Conservation (phyloP, 345 rosid species). For the Crucihimalaya himalaica region DNA sequence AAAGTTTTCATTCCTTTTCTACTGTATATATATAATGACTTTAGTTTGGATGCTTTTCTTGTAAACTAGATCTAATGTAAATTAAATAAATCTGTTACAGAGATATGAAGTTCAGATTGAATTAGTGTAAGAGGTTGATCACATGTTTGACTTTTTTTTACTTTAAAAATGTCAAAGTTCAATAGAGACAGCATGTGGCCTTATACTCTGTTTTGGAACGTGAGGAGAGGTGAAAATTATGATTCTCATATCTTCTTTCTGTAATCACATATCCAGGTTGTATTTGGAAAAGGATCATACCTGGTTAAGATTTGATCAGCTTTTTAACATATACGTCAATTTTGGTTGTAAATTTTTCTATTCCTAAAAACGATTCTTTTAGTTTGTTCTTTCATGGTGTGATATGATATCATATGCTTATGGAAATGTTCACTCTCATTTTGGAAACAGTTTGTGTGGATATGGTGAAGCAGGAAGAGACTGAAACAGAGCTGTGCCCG, state of each 20-base stretch:
- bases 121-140: constrained; percentile 34
- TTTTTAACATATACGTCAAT: constrained; percentile 17
- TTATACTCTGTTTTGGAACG: constrained; percentile 38
- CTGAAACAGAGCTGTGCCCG: constrained; percentile 19
- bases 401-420: constrained; percentile 29
- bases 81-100: neutral
- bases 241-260: constrained; percentile 28
- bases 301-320: constrained; percentile 7
- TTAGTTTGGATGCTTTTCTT: constrained; percentile 31
- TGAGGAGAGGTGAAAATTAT: constrained; percentile 40
- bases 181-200: constrained; percentile 37
- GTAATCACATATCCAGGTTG: constrained; percentile 24
- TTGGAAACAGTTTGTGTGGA: constrained; percentile 32
- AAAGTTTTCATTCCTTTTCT: constrained; percentile 32
- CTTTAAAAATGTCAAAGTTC: constrained; percentile 29
- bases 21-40: neutral
- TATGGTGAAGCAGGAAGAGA: constrained; percentile 22
- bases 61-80: neutral
- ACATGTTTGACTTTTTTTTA: constrained; percentile 34
- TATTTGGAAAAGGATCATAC: constrained; percentile 24
- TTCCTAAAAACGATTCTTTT: neutral
- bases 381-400: constrained; percentile 21
- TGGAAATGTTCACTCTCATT: constrained; percentile 28
- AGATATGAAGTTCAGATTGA: constrained; percentile 18
- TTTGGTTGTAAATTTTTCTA: constrained; percentile 7